Base-by-base conservation (phyloP, 2,329 filamentous ascomycete genomes). In the Exophiala calicioides region DNA sequence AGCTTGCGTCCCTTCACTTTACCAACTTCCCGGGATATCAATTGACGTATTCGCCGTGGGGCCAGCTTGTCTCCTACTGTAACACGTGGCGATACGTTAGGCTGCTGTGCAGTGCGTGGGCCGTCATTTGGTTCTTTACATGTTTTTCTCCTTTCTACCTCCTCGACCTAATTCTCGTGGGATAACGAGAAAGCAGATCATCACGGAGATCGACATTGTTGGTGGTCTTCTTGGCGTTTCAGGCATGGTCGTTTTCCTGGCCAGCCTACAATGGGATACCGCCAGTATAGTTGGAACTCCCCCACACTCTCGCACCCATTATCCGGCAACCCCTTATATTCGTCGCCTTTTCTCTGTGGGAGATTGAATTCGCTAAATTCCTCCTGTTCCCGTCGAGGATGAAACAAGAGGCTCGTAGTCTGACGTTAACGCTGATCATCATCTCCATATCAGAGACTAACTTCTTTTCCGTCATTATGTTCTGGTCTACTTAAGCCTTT, bases 401-500 rank as follows among this genome's bases (percentile, higher is more conserved):
- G 52, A 70, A 69, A 57, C 67, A 72, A 52, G 71, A 72, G 12
- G 71, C 71, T 26, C 69, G 73, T 2, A 77, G 73, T 2, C 64
- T 81, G 5, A 63, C 66, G 8, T 65, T 80, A 15, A 79, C 75
- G 0, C 65, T 80, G 13, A 58, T 81, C 37, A 79, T 81, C 56
- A 80, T 77, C 9, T 78, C 78, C 55, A 76, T 80, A 38, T 79
- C 76, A 1, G 78, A 78, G 3, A 74, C 76, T 45, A 80, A 81
- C 58, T 80, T 79, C 63, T 77, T 79, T 58, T 73, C 74, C 0
- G 66, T 76, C 3, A 59, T 72, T 27, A 70, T 71, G 61, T 81
- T 84, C 60, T 84, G 80, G 80, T 79, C 79, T 4, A 81, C 78
- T 0, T 76, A 84, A 62, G 74, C 78, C 1, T 82, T 79, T 65